Evolutionary conservation across 129 eudicot genomes (phyloP), one percentile per base, ranked within the genome.

Genomic region (Centaurea solstitialis): DNA sequence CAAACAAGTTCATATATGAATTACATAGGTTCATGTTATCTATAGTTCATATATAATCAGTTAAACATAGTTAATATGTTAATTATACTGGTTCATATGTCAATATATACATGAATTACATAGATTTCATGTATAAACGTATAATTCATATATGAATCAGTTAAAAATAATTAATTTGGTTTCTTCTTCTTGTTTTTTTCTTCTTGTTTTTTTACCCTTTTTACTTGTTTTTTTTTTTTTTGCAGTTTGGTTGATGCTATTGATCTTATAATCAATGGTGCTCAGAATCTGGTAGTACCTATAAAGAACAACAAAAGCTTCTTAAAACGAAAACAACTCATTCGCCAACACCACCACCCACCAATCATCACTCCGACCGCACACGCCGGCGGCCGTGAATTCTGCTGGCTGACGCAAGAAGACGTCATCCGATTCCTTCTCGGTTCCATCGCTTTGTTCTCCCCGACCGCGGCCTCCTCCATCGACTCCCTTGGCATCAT

Each of bases 231-330:
- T 71, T 33, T 26, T 33, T 26, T 26, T 26, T 26, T 1, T 64
- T 87, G 80, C 91, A 94, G 99, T 79, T 89, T 95, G 76, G 41
- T 90, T n/a, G 97, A 92, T 67, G 97, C 94, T n/a, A 92, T 92
- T 83, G 94, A 92, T 81, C 78, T 88, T 4, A 89, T 95, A 40
- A 89, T 95, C 15, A 59, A 92, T 59, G 97, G 99, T 0, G 87
- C 90, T 23, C 99, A 95, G 23, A 90, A 95, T 47, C 88, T 95
- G 0, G 91, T 95, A 79, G 91, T 95, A 20, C 99, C 99, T 0
- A 88, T 95, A 64, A 84, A 87, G 74, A 85, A 30, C 57, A 85
- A 53, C 24, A 30, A 33, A 33, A 33, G 37, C 37, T 33, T 50
- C 71, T 76, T 84, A 0, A 87, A 64, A 79, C 85, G 89, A 62